Conservation (phyloP, 345 rosid genomes). For the Gossypium stocksii region DNA sequence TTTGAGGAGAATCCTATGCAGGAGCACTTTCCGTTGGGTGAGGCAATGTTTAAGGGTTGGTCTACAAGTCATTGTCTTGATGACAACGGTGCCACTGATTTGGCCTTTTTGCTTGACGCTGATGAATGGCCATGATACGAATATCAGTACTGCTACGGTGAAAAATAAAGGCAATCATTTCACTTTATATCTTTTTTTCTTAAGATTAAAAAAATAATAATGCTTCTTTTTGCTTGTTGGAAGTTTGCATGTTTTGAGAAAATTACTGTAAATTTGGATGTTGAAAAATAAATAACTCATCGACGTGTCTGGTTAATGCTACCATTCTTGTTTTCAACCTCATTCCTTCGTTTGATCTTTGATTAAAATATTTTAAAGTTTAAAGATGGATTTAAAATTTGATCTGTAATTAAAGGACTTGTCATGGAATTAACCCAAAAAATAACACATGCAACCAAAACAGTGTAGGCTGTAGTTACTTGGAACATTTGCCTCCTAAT, state of each 20-base stretch:
- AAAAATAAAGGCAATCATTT: background rate
- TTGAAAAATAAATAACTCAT: background rate
- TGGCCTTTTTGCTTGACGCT: constrained; percentile 34
- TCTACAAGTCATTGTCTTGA: constrained; percentile 8
- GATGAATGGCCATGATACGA: constrained; percentile 30
- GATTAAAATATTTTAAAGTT: too few relatives aligned
- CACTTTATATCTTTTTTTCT: too few relatives aligned
- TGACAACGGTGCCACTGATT: constrained; percentile 24
- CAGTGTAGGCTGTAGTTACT: too few relatives aligned
- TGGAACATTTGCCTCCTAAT: too few relatives aligned
- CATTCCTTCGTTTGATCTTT: background rate
- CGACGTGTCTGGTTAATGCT: background rate
- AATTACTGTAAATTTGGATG: background rate
- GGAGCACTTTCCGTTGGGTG: background rate
- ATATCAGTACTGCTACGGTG: background rate
- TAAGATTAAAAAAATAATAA: background rate
- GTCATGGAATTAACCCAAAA: too few relatives aligned
- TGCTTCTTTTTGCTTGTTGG: background rate
- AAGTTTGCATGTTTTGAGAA: background rate
- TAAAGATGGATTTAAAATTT: too few relatives aligned
- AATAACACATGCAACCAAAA: too few relatives aligned
- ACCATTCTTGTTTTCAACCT: background rate
- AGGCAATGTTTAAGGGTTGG: constrained; percentile 22
- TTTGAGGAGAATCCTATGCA: background rate
- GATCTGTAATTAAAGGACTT: too few relatives aligned